These are phyloP conservation scores for Graphiopsis chlorocephala DNA, from an alignment of 2,329 filamentous ascomycete species.

Conservation along the genomic window DNA sequence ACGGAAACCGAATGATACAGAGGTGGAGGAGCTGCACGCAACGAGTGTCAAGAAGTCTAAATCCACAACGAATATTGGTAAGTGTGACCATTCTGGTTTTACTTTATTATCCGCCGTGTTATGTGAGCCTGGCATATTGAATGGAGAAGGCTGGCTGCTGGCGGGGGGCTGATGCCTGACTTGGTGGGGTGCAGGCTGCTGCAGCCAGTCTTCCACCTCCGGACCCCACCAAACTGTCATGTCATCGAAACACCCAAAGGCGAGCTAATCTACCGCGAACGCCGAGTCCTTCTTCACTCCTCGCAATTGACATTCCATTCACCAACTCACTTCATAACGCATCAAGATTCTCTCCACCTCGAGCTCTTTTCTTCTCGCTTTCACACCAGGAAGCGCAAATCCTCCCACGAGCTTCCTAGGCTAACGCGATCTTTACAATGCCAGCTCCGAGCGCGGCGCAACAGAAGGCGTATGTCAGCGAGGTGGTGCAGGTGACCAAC, in stretches of 20 bases:
- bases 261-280: not conserved
- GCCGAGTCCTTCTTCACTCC: not conserved
- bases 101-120: not conserved
- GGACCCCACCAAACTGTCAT: not conserved
- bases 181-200: not conserved
- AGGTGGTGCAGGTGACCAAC: constrained; percentile 46
- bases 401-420: not conserved
- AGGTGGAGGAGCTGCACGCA: not conserved
- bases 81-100: not conserved
- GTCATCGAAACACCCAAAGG: constrained; percentile 5
- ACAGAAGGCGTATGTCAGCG: constrained; percentile 46
- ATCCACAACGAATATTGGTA: not conserved
- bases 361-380: not conserved
- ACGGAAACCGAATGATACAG: not conserved
- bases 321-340: not conserved
- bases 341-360: not conserved
- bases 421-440: constrained; percentile 33
- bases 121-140: not conserved
- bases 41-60: not conserved
- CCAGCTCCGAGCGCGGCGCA: constrained; percentile 39
- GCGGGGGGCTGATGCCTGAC: not conserved
- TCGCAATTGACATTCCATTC: not conserved
- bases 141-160: not conserved
- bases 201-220: not conserved
- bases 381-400: not conserved